phyloP scores from a whole-genome alignment of 345 rosid genomes.

The Theobroma cacao region DNA sequence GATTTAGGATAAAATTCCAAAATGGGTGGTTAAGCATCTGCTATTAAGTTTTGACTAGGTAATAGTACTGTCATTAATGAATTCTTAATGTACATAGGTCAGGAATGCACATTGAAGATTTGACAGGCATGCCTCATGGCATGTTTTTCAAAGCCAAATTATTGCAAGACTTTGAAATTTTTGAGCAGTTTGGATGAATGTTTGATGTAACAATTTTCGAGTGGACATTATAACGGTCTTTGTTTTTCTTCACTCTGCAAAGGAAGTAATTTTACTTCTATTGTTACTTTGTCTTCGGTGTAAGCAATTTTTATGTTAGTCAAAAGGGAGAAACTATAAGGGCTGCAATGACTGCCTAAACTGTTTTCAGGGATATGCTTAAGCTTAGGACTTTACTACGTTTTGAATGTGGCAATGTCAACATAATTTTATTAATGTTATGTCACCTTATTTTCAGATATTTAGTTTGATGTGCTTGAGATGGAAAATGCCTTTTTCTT shows the following conservation, averaged over 20 bases:
- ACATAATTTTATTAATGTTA: background rate
- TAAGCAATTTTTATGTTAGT: background rate
- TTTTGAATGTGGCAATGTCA: background rate
- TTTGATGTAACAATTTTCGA: background rate
- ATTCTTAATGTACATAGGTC: constrained; percentile 1
- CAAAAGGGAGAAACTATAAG: background rate
- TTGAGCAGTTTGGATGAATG: background rate
- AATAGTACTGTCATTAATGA: background rate
- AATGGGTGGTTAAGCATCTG: constrained; percentile 2
- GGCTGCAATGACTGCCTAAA: background rate
- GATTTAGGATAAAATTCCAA: background rate
- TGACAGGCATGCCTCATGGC: background rate
- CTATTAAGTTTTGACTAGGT: background rate
- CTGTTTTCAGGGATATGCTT: background rate
- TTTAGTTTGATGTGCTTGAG: constrained; percentile 6
- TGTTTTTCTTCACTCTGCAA: background rate
- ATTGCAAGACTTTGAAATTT: background rate
- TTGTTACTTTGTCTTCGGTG: background rate
- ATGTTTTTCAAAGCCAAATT: background rate
- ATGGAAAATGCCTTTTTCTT: constrained; percentile 1
- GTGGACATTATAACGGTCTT: background rate
- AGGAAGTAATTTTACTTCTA: background rate
- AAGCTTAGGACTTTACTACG: background rate
- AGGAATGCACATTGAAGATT: background rate
- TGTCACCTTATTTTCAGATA: constrained; percentile 17